Evolutionary conservation across 768 basidiomycete genomes (phyloP).

Genomic region (Xerocomellus chrysenteron): DNA sequence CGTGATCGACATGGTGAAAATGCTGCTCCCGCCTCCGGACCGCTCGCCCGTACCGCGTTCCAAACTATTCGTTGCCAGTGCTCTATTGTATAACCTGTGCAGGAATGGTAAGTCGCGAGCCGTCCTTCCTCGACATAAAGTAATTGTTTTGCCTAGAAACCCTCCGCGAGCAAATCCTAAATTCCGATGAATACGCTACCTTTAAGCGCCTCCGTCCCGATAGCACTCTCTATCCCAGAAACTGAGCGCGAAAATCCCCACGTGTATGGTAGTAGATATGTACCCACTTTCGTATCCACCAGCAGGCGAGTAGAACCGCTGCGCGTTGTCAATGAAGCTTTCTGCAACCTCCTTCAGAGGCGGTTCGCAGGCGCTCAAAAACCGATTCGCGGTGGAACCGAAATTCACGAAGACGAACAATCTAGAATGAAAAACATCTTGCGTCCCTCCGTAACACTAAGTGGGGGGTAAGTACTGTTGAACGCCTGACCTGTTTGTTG

Average conservation of each 20-base stretch:
- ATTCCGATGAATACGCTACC: background rate
- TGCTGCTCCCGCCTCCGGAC: background rate
- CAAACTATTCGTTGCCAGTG: background rate
- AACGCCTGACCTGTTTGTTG: background rate
- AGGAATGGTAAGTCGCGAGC: conserved; percentile 1
- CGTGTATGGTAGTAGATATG: no score
- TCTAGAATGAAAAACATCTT: background rate
- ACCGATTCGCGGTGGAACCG: background rate
- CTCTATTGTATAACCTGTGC: conserved; percentile 1
- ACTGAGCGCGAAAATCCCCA: background rate
- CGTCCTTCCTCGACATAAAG: background rate
- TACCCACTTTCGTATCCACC: background rate
- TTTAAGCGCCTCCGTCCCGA: background rate
- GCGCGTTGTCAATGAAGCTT: background rate
- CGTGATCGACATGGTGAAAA: conserved; percentile 1
- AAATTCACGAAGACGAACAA: conserved; percentile 4
- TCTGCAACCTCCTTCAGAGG: background rate
- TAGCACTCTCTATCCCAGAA: background rate
- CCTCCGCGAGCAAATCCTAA: background rate
- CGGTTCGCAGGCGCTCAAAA: background rate
- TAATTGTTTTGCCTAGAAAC: background rate
- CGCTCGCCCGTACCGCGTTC: background rate
- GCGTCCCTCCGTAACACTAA: background rate
- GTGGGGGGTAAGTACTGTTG: background rate
- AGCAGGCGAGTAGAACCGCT: background rate